Conservation (phyloP, 345 rosid species). For the Acer negundo region DNA sequence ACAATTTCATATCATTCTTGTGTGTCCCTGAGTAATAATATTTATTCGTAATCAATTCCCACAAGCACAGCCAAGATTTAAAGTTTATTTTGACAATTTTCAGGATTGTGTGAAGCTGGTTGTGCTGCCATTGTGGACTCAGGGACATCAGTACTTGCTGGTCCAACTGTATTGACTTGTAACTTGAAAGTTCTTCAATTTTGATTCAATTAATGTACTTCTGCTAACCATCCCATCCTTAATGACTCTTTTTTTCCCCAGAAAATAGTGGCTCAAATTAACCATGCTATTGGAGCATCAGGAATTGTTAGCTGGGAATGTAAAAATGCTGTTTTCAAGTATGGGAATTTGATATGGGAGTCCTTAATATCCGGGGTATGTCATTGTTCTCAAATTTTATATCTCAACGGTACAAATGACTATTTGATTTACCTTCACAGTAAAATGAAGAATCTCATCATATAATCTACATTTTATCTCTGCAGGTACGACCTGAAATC, state of each 20-base stretch:
- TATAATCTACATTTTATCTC: not conserved
- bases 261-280: constrained; percentile 50
- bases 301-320: constrained; percentile 56
- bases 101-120: constrained; percentile 46
- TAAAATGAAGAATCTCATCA: not conserved
- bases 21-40: not conserved
- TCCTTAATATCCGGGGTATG: constrained; percentile 49
- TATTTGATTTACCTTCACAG: not conserved
- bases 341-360: constrained; percentile 52
- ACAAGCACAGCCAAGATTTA: not conserved
- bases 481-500: constrained; percentile 51
- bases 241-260: constrained; percentile 27
- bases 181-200: not conserved
- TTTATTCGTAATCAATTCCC: not conserved
- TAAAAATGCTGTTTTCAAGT: constrained; percentile 34
- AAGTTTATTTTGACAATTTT: constrained; percentile 11
- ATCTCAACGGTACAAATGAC: not conserved
- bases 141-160: constrained; percentile 54
- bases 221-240: constrained; percentile 9
- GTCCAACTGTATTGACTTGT: constrained; percentile 55
- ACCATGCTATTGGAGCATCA: constrained; percentile 55
- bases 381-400: constrained; percentile 8
- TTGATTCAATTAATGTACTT: not conserved
- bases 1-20: not conserved
- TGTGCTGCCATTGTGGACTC: constrained; percentile 63